Evolutionary conservation across 1,139 yeast genomes (phyloP).

Genomic region (Casaregolazyma lundiana): DNA sequence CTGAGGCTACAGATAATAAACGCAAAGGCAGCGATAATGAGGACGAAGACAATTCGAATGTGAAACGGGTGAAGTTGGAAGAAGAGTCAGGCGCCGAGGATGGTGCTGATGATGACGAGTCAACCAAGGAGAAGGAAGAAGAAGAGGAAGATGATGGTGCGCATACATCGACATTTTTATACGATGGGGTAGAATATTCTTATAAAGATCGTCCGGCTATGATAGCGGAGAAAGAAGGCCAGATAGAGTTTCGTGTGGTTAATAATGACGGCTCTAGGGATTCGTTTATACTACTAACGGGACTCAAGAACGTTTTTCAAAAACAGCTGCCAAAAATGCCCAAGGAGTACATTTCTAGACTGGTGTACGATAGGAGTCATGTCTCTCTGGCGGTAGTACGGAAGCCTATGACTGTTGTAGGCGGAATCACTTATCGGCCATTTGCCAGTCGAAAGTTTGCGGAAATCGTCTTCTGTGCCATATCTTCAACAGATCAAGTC

Average conservation of each 20-base stretch:
- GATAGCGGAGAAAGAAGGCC: conserved; percentile 84
- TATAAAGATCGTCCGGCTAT: conserved; percentile 93
- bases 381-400: conserved; percentile 93
- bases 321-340: conserved; percentile 99
- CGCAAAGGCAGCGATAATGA: conserved; percentile 26
- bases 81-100: conserved; percentile 26
- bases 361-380: conserved; percentile 92
- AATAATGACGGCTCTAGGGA: conserved; percentile 89
- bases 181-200: conserved; percentile 77
- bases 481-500: conserved; percentile 94
- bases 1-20: conserved; percentile 10
- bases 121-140: conserved; percentile 20
- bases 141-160: conserved; percentile 29
- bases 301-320: conserved; percentile 91
- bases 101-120: conserved; percentile 23
- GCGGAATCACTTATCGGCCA: conserved; percentile 95
- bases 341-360: conserved; percentile 86
- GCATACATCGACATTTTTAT: conserved; percentile 45
- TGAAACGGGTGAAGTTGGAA: conserved; percentile 16
- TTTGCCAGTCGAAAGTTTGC: conserved; percentile 89
- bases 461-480: conserved; percentile 97
- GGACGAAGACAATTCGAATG: conserved; percentile 24
- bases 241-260: conserved; percentile 91
- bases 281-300: conserved; percentile 86
- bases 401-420: conserved; percentile 90